Percentiles rank a stretch among this genome's conserved stretches.
phyloP scores from a whole-genome alignment of 345 rosid genomes.

The Corchorus olitorius region DNA sequence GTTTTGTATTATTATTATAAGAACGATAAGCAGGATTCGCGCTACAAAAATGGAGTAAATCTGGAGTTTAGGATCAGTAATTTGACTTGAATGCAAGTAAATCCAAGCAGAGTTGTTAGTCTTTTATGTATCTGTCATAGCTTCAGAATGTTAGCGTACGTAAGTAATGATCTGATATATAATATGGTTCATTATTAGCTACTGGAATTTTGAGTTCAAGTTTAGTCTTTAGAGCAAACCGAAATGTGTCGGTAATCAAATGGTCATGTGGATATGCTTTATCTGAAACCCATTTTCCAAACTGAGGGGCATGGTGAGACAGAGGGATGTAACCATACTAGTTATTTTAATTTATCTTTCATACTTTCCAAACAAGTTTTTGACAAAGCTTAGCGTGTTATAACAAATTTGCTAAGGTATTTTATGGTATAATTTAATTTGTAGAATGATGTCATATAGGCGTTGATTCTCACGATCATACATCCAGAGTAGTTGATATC shows the following conservation, averaged over 20 bases:
- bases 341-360: neutral
- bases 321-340: neutral
- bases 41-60: neutral
- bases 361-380: neutral
- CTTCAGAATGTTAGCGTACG: neutral
- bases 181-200: neutral
- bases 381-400: neutral
- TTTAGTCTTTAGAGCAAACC: too few species aligned
- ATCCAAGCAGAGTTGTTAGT: conserved; percentile 20
- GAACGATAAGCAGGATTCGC: neutral
- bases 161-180: neutral
- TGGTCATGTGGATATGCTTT: too few species aligned
- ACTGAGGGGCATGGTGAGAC: too few species aligned
- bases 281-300: too few species aligned
- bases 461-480: neutral
- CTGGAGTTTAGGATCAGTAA: neutral
- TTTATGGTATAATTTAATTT: neutral
- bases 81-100: conserved; percentile 24
- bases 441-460: neutral
- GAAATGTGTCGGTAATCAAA: too few species aligned
- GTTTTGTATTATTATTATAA: neutral
- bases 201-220: too few species aligned
- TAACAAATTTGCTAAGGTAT: neutral
- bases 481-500: neutral
- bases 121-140: neutral